These are phyloP conservation scores for Trametopsis cervina DNA, from an alignment of 768 basidiomycete genomes.

Conservation along the genomic window DNA sequence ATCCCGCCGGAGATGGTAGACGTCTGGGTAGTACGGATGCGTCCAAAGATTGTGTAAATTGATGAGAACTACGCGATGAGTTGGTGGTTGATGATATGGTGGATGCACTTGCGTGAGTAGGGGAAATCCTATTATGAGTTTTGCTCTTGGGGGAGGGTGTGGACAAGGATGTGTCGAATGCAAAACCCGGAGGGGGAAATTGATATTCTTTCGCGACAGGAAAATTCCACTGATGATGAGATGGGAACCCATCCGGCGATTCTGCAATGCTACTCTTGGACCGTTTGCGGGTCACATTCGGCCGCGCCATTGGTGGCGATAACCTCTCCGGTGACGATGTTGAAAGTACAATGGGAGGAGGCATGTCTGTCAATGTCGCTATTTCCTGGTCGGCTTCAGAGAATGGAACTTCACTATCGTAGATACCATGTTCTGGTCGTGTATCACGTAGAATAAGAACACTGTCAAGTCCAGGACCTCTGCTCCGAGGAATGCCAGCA, in stretches of 20 bases:
- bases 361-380: conserved; percentile 14
- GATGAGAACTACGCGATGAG: conserved; percentile 35
- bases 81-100: conserved; percentile 15
- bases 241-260: too few species aligned
- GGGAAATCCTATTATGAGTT: conserved; percentile 23
- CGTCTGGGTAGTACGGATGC: conserved; percentile 24
- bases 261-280: conserved; percentile 35
- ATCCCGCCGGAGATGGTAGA: conserved; percentile 21
- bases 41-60: conserved; percentile 52
- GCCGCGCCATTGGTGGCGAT: conserved; percentile 15
- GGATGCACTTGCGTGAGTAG: conserved; percentile 26
- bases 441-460: conserved; percentile 18
- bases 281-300: conserved; percentile 33
- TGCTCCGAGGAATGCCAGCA: conserved; percentile 19
- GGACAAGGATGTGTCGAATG: conserved; percentile 1
- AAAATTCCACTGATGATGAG: conserved; percentile 19
- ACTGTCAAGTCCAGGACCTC: conserved; percentile 4
- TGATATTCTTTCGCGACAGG: conserved; percentile 28
- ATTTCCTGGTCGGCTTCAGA: conserved; percentile 3
- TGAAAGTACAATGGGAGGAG: conserved; percentile 20
- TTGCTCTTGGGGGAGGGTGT: conserved; percentile 10
- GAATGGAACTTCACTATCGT: background rate
- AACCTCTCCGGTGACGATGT: conserved; percentile 22
- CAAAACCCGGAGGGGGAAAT: conserved; percentile 26
- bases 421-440: conserved; percentile 21